phyloP scores from a whole-genome alignment of 2,329 filamentous ascomycete genomes.

The Neonectria magnoliae region DNA sequence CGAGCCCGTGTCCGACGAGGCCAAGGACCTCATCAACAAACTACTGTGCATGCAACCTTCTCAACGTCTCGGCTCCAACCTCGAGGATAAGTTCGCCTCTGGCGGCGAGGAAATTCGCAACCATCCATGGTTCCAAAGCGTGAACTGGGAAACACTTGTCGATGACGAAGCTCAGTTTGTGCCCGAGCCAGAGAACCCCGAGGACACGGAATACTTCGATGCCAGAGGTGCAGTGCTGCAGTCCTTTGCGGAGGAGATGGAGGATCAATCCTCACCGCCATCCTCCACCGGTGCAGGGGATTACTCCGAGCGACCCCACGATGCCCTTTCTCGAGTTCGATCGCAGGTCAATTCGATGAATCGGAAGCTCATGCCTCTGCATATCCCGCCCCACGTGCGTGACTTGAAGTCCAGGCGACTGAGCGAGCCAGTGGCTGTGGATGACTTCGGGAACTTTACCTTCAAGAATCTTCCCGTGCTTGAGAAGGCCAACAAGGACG shows the following conservation, averaged over 20 bases:
- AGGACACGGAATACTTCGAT: conserved; percentile 99
- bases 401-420: conserved; percentile 88
- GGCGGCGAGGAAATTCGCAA: conserved; percentile 91
- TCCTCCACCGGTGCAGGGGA: conserved; percentile 75
- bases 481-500: conserved; percentile 98
- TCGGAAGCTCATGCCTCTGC: conserved; percentile 90
- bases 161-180: conserved; percentile 97
- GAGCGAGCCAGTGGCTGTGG: conserved; percentile 86
- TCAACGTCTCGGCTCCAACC: conserved; percentile 85
- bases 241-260: conserved; percentile 92
- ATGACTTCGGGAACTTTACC: conserved; percentile 95
- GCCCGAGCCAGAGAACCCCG: conserved; percentile 89
- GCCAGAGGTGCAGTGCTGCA: conserved; percentile 89
- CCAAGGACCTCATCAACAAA: conserved; percentile 93
- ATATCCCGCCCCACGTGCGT: conserved; percentile 95
- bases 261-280: conserved; percentile 85
- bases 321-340: conserved; percentile 89
- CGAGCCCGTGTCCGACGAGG: conserved; percentile 79
- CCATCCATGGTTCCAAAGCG: conserved; percentile 87
- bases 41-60: conserved; percentile 86
- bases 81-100: conserved; percentile 80
- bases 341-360: conserved; percentile 88
- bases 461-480: conserved; percentile 98
- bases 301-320: conserved; percentile 89
- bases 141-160: conserved; percentile 91